Base-by-base conservation (phyloP, 176 grass and related monocot genomes). In the Themeda triandra region DNA sequence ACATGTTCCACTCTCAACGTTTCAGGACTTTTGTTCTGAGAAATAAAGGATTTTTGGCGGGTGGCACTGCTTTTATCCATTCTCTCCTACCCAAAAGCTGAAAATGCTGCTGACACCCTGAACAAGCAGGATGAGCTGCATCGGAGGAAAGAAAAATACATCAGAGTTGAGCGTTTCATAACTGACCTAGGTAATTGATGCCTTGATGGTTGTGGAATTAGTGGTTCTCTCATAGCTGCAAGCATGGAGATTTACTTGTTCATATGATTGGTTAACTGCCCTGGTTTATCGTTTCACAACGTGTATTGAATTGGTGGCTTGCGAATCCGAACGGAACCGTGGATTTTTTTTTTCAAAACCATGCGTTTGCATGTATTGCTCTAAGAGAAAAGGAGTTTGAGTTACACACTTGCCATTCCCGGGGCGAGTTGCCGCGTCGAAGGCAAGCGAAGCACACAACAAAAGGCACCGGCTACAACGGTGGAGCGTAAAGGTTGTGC, bases 21-120 rank as follows among this genome's bases (percentile, higher is more conserved):
- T 79, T 71, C 85, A 98, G 96, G 96, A 62, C 88, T 98, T 33
- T 35, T 95, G 66, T 89, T 98, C 62, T 91, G 96, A 58, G 91
- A 98, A 89, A 93, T 93, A 81, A 95, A 98, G 73, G 89, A 88
- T 7, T 92, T 90, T 88, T n/a, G n/a, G n/a, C n/a, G n/a, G 8
- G 89, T 92, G 76, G 89, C 91, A 25, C 71, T 98, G 80, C 69
- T 98, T 71, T 51, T 84, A 59, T 93, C 89, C 42, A 75, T 79
- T 79, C 86, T 95, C 36, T 42, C 91, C 32, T 59, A 88, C 51
- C 83, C 29, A 24, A 87, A 85, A 81, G 37, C 75, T 49, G 69
- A 66, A 77, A 75, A 48, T 77, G 42, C 14, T 7, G 65, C 30
- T 88, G 88, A 46, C 69, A 30, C 32, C 79, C 71, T 87, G 13